Conservation (phyloP, 1,139 yeast genomes). For the Suhomyces wounanorum region DNA sequence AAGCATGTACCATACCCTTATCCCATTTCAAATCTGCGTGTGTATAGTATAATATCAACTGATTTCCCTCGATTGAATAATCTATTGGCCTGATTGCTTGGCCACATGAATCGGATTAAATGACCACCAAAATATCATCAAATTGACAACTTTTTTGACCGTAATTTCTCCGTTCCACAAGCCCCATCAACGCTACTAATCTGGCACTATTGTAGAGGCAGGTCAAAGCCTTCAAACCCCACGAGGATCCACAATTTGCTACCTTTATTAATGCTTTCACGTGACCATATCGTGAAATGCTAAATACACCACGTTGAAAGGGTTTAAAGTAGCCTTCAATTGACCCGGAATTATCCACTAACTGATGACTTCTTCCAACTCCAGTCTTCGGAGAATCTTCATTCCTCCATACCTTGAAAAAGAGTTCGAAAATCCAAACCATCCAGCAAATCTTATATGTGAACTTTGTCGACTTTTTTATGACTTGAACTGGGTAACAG, state of each 20-base stretch:
- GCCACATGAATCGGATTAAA: too few species aligned
- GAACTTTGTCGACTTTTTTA: constrained; percentile 78
- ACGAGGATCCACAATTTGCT: neutral
- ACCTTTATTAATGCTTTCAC: neutral
- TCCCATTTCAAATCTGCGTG: too few species aligned
- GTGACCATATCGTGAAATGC: neutral
- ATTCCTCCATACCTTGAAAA: neutral
- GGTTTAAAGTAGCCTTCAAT: neutral
- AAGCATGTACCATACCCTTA: too few species aligned
- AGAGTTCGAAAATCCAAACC: constrained; percentile 50
- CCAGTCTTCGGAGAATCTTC: neutral
- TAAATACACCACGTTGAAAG: neutral
- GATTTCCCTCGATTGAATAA: too few species aligned
- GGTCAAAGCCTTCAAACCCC: neutral
- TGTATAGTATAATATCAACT: too few species aligned
- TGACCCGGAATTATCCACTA: neutral
- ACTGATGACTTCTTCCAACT: neutral
- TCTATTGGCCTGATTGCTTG: too few species aligned
- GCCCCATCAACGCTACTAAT: too few species aligned
- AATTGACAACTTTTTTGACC: too few species aligned
- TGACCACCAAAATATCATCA: too few species aligned
- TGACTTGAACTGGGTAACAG: constrained; percentile 88
- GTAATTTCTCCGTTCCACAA: too few species aligned
- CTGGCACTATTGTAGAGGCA: too few species aligned
- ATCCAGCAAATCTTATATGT: constrained; percentile 86